Percentiles rank a stretch among this genome's conserved stretches.
Evolutionary conservation across 2,329 filamentous ascomycete genomes (phyloP).

Genomic region (Septoria petroselini): DNA sequence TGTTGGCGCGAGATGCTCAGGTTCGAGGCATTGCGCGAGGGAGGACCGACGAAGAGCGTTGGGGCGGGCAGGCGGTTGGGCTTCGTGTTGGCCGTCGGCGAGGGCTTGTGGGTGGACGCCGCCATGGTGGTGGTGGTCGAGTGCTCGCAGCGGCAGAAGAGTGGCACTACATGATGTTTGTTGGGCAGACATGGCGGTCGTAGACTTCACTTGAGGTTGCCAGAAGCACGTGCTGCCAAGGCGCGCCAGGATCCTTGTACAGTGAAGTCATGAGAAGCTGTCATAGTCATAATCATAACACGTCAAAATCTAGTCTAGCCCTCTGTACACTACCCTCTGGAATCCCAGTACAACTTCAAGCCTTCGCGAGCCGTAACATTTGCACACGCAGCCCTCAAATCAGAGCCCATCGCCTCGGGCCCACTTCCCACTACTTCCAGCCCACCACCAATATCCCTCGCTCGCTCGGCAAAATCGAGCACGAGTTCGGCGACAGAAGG

Average conservation of each 20-base stretch:
- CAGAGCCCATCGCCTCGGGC: slow-evolving; percentile 31
- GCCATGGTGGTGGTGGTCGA: too few relatives aligned
- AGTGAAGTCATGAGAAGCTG: too few relatives aligned
- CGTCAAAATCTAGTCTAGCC: too few relatives aligned
- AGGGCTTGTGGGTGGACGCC: slow-evolving; percentile 23
- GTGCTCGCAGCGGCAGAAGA: background rate
- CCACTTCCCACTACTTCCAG: slow-evolving; percentile 33
- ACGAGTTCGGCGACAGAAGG: slow-evolving; percentile 27
- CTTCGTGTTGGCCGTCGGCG: slow-evolving; percentile 36
- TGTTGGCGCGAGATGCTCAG: slow-evolving; percentile 43
- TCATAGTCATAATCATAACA: too few relatives aligned
- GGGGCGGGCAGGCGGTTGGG: slow-evolving; percentile 66
- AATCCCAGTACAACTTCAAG: slow-evolving; percentile 31
- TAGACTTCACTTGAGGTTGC: slow-evolving; percentile 5
- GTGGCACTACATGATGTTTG: slow-evolving; percentile 5
- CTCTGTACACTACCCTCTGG: slow-evolving; percentile 22
- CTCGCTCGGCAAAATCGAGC: slow-evolving; percentile 28
- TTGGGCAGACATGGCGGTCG: background rate
- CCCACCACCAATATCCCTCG: slow-evolving; percentile 21
- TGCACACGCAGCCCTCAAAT: slow-evolving; percentile 30
- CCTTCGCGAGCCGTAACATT: slow-evolving; percentile 11
- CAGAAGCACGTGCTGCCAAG: slow-evolving; percentile 2
- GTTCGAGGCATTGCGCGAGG: slow-evolving; percentile 68
- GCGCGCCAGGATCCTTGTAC: background rate
- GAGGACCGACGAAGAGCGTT: slow-evolving; percentile 73